Percentiles rank a stretch among this genome's conserved stretches.
phyloP scores from a whole-genome alignment of 306 rosid species.

The Herpetospermum pedunculosum region DNA sequence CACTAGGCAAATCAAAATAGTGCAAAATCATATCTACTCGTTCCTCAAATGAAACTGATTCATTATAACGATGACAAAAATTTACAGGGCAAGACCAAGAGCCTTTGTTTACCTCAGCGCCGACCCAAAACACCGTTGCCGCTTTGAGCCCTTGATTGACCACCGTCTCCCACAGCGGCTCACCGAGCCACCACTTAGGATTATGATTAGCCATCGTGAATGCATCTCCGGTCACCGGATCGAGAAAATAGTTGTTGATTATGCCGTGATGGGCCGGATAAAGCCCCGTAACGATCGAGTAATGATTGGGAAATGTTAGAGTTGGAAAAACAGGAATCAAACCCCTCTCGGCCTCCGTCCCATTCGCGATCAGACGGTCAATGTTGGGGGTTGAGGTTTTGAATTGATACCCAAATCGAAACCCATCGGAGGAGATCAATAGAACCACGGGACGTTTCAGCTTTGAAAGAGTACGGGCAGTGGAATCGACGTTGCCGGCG shows the following conservation, averaged over 20 bases:
- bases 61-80: slow-evolving; percentile 45
- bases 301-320: slow-evolving; percentile 84
- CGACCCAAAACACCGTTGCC: slow-evolving; percentile 88
- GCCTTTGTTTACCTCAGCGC: slow-evolving; percentile 94
- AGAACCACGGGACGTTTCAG: slow-evolving; percentile 55
- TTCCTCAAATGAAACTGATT: slow-evolving; percentile 70
- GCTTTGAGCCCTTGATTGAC: slow-evolving; percentile 67
- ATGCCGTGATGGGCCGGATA: slow-evolving; percentile 88
- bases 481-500: background rate
- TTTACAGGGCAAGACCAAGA: slow-evolving; percentile 58
- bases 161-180: slow-evolving; percentile 92
- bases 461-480: slow-evolving; percentile 50
- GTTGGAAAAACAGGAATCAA: slow-evolving; percentile 86
- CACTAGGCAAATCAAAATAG: slow-evolving; percentile 59
- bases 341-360: slow-evolving; percentile 84
- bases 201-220: slow-evolving; percentile 71
- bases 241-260: slow-evolving; percentile 68
- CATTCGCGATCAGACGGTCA: slow-evolving; percentile 55
- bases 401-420: slow-evolving; percentile 95
- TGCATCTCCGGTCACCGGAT: slow-evolving; percentile 53
- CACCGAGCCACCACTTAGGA: slow-evolving; percentile 96
- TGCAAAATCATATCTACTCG: slow-evolving; percentile 53
- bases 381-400: slow-evolving; percentile 60
- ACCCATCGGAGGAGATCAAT: slow-evolving; percentile 81
- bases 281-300: slow-evolving; percentile 88